Evolutionary conservation across 208 protist species (phyloP).

Genomic region (Crithidia bombi): DNA sequence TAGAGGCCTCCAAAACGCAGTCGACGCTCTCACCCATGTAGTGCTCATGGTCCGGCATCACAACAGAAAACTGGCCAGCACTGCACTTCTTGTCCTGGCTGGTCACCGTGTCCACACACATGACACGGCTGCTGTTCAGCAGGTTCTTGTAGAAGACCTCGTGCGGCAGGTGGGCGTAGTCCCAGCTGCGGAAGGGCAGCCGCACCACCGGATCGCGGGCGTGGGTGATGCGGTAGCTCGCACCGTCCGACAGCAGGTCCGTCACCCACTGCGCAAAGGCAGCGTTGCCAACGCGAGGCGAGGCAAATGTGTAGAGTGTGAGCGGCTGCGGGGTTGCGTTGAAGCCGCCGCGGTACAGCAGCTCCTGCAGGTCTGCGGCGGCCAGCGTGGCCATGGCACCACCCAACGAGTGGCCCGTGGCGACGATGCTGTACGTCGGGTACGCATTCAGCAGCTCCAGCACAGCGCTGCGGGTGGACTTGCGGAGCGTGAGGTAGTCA

Average conservation of each 20-base stretch:
- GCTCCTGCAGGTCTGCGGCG: slow-evolving; percentile 35
- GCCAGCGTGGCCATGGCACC: slow-evolving; percentile 48
- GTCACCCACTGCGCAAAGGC: slow-evolving; percentile 42
- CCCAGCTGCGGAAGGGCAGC: slow-evolving; percentile 25
- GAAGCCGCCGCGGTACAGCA: slow-evolving; percentile 1
- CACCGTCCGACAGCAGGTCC: slow-evolving; percentile 21
- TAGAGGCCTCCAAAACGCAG: slow-evolving; percentile 10
- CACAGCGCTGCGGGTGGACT: slow-evolving; percentile 13
- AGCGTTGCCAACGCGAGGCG: slow-evolving; percentile 56
- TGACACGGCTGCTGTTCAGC: slow-evolving; percentile 12
- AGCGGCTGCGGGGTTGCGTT: slow-evolving; percentile 1
- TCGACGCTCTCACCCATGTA: slow-evolving; percentile 40
- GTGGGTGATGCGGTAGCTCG: slow-evolving; percentile 46
- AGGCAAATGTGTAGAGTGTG: slow-evolving; percentile 54
- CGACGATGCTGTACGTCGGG: slow-evolving; percentile 31
- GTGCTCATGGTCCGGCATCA: slow-evolving; percentile 35
- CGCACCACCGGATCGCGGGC: slow-evolving; percentile 43
- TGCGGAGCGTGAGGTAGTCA: slow-evolving; percentile 33
- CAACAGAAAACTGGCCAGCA: slow-evolving; percentile 9
- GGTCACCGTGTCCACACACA: slow-evolving; percentile 36
- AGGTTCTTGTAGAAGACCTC: slow-evolving; percentile 48
- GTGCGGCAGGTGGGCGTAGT: slow-evolving; percentile 34
- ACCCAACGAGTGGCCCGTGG: slow-evolving; percentile 66
- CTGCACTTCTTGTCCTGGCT: slow-evolving; percentile 37
- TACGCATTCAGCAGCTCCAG: slow-evolving; percentile 13